Conservation (phyloP, 257 asterid species). For the Primulina eburnea region DNA sequence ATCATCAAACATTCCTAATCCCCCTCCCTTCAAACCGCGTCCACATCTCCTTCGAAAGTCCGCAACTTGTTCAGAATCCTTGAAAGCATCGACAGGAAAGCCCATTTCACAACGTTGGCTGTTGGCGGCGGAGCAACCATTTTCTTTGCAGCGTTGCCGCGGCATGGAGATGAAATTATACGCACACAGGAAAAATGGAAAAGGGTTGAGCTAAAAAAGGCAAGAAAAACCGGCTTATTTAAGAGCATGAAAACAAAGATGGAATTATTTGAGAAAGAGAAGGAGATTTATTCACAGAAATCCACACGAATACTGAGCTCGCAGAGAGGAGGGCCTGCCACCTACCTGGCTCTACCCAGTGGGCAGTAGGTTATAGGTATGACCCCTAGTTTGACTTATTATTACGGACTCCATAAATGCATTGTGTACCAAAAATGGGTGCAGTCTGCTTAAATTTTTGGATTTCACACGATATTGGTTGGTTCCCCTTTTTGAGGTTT, state of each 20-base stretch:
- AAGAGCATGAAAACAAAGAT: background rate
- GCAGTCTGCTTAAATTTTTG: background rate
- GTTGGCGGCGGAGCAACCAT: constrained; percentile 12
- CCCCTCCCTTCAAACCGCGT: background rate
- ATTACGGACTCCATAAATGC: constrained; percentile 26
- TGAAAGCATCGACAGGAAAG: background rate
- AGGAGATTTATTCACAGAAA: constrained; percentile 14
- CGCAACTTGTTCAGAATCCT: background rate
- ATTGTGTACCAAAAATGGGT: background rate
- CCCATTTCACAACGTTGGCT: constrained; percentile 14
- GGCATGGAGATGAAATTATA: constrained; percentile 19
- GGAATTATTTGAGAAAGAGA: background rate
- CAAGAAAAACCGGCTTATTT: constrained; percentile 5
- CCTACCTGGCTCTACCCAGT: background rate
- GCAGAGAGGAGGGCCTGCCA: constrained; percentile 32
- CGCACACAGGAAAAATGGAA: too few species aligned
- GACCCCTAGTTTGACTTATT: constrained; percentile 40
- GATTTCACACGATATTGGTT: background rate
- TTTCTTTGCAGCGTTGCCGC: constrained; percentile 6
- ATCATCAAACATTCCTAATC: background rate
- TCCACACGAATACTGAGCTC: constrained; percentile 22
- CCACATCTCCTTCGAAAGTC: background rate
- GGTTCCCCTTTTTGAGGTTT: too few species aligned
- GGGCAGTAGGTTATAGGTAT: constrained; percentile 15
- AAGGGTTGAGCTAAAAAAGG: too few species aligned